Conservation (phyloP, 805 yeast genomes). For the Starmerella khaoyaiensis region DNA sequence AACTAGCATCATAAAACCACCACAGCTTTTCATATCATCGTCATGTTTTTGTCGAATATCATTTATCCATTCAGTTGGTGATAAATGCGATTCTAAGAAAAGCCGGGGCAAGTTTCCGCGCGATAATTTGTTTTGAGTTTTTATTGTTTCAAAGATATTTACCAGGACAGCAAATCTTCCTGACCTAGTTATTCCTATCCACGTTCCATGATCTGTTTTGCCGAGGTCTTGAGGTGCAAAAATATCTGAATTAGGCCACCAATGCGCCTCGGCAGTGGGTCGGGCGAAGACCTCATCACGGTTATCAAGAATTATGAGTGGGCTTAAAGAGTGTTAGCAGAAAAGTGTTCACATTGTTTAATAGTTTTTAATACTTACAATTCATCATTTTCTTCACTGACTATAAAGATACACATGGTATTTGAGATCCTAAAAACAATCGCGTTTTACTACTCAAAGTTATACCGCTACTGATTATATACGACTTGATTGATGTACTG, state of each 20-base stretch:
- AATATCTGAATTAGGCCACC: constrained; percentile 33
- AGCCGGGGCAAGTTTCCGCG: constrained; percentile 41
- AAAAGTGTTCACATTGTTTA: background rate
- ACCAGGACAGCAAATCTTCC: constrained; percentile 57
- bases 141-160: constrained; percentile 47
- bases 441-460: too few species aligned
- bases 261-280: constrained; percentile 48
- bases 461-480: too few species aligned
- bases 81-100: constrained; percentile 31
- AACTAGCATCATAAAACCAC: constrained; percentile 26
- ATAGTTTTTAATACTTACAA: constrained; percentile 32
- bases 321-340: constrained; percentile 24
- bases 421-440: too few species aligned
- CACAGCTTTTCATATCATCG: constrained; percentile 15
- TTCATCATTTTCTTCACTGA: constrained; percentile 55
- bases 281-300: constrained; percentile 75
- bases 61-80: constrained; percentile 37
- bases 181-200: constrained; percentile 69
- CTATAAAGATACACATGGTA: constrained; percentile 65
- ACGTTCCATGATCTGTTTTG: constrained; percentile 68
- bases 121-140: constrained; percentile 31
- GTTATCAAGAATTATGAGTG: constrained; percentile 65
- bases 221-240: constrained; percentile 67
- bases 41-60: constrained; percentile 20
- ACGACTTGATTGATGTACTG: background rate